phyloP scores from a whole-genome alignment of 306 rosid species.

The Prinsepia uniflora region DNA sequence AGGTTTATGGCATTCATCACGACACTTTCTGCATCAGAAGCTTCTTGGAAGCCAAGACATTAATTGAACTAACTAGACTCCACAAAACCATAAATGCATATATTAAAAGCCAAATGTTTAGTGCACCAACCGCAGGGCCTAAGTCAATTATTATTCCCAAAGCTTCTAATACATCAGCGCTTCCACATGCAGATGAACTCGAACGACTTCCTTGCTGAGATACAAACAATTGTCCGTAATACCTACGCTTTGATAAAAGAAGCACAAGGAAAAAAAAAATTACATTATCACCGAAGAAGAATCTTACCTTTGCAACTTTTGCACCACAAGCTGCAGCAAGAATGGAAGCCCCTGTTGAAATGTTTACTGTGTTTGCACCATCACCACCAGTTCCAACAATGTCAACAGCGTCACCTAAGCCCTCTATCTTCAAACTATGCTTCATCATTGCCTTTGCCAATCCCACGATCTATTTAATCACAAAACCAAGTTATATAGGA shows the following conservation, averaged over 20 bases:
- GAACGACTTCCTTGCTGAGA: conserved; percentile 94
- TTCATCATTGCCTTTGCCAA: conserved; percentile 85
- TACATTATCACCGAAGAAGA: background rate
- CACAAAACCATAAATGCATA: too few relatives aligned
- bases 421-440: conserved; percentile 68
- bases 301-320: conserved; percentile 80
- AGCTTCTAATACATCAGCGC: conserved; percentile 90
- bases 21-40: too few relatives aligned
- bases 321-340: conserved; percentile 97
- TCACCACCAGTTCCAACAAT: conserved; percentile 98
- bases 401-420: conserved; percentile 75
- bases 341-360: conserved; percentile 85
- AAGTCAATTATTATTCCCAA: conserved; percentile 70
- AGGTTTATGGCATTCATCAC: too few relatives aligned
- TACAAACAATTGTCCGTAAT: background rate
- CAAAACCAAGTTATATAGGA: background rate
- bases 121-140: conserved; percentile 61
- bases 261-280: background rate
- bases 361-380: conserved; percentile 91
- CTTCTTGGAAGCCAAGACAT: too few relatives aligned
- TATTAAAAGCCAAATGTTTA: background rate
- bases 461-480: conserved; percentile 63
- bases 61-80: too few relatives aligned
- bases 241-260: background rate
- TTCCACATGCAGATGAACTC: conserved; percentile 95